Conservation (phyloP, 2,329 filamentous ascomycete species). For the Colletotrichum paranaense region DNA sequence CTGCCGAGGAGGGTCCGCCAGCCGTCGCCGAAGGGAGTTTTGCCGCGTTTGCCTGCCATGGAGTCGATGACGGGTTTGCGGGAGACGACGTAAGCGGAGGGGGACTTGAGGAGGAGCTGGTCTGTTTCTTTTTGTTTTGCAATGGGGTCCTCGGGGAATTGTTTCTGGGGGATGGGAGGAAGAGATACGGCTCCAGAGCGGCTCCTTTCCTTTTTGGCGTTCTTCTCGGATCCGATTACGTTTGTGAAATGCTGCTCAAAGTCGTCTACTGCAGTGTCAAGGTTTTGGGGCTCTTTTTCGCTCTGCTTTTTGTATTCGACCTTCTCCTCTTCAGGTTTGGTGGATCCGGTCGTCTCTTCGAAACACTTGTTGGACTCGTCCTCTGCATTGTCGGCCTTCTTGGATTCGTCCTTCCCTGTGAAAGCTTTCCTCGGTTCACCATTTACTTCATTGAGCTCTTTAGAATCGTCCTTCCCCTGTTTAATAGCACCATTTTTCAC, state of each 20-base stretch:
- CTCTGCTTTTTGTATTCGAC: no score
- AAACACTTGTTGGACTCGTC: no score
- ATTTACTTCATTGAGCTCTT: neutral
- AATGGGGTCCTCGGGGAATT: neutral
- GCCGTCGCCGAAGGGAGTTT: conserved; percentile 25
- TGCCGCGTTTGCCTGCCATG: conserved; percentile 38
- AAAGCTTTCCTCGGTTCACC: no score
- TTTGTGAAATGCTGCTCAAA: no score
- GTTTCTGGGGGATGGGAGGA: neutral
- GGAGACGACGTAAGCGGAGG: conserved; percentile 27
- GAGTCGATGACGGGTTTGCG: conserved; percentile 18
- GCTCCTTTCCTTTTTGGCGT: neutral
- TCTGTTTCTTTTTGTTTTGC: neutral
- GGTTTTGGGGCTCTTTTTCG: no score
- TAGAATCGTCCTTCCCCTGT: neutral
- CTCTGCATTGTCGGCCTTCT: no score
- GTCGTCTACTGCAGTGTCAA: rapidly evolving
- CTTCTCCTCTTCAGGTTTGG: no score
- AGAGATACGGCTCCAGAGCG: neutral
- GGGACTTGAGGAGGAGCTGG: neutral
- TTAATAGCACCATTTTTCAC: neutral
- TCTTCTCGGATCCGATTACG: no score
- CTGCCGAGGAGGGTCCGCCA: conserved; percentile 24
- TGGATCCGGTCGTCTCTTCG: no score
- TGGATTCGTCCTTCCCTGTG: rapidly evolving